Percentiles rank a stretch among this genome's conserved stretches.
Evolutionary conservation across 2,329 filamentous ascomycete species (phyloP).

Genomic region (Apiospora hydei): DNA sequence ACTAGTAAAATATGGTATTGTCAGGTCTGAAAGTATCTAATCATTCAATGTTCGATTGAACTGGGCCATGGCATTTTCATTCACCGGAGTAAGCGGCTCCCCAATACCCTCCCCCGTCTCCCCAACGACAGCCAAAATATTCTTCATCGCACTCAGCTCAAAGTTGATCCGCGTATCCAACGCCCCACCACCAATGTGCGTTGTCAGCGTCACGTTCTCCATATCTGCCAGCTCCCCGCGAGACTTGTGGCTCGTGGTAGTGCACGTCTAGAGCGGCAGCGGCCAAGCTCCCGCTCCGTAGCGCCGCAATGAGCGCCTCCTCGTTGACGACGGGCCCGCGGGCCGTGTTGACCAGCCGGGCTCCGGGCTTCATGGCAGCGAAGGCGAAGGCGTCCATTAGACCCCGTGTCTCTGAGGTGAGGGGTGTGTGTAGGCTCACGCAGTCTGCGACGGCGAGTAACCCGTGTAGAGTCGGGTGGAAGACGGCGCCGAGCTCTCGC

Average conservation of each 20-base stretch:
- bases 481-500: constrained; percentile 34
- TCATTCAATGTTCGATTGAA: too few relatives aligned
- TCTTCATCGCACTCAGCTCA: constrained; percentile 47
- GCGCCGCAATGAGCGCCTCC: constrained; percentile 52
- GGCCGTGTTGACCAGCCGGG: constrained; percentile 59
- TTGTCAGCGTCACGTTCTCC: constrained; percentile 48
- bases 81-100: not conserved
- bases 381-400: constrained; percentile 45
- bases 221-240: not conserved
- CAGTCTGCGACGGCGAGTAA: constrained; percentile 44
- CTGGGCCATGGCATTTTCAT: not conserved
- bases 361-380: constrained; percentile 53
- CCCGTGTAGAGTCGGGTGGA: constrained; percentile 28
- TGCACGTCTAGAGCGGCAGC: constrained; percentile 63
- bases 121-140: constrained; percentile 41
- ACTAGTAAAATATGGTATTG: too few relatives aligned
- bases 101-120: constrained; percentile 28
- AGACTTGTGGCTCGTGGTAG: constrained; percentile 59
- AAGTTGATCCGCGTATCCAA: constrained; percentile 50
- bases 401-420: constrained; percentile 38
- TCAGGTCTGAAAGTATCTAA: not conserved
- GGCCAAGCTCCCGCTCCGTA: constrained; percentile 53
- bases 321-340: constrained; percentile 61
- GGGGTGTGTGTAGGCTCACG: constrained; percentile 43
- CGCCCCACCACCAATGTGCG: constrained; percentile 47